phyloP scores from a whole-genome alignment of 2,329 filamentous ascomycete genomes.

The Coniochaeta sp. region DNA sequence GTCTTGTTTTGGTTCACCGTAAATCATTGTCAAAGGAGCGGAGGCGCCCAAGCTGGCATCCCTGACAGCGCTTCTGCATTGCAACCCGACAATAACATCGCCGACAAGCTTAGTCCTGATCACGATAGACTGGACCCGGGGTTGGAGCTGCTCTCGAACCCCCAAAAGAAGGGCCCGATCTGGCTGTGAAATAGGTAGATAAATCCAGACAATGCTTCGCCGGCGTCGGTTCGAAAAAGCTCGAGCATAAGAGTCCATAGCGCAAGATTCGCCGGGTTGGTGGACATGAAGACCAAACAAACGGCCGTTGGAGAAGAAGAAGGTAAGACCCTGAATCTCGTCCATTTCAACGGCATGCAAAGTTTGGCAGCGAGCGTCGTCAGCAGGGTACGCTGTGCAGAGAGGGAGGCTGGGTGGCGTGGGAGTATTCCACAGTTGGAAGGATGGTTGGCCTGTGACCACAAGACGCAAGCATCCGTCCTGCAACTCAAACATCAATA shows the following conservation, averaged over 20 bases:
- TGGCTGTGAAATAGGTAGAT: background rate
- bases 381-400: slow-evolving; percentile 2
- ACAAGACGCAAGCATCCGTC: background rate
- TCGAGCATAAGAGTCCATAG: background rate
- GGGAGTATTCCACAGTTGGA: slow-evolving; percentile 6
- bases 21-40: background rate
- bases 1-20: background rate
- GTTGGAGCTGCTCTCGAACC: background rate
- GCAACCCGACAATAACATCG: background rate
- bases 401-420: slow-evolving; percentile 4
- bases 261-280: background rate
- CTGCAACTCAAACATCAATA: background rate
- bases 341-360: background rate
- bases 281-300: slow-evolving; percentile 4
- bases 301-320: slow-evolving; percentile 2
- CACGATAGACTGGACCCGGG: background rate
- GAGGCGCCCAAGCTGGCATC: background rate
- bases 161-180: background rate
- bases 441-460: background rate
- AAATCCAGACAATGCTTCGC: background rate
- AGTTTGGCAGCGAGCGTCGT: background rate
- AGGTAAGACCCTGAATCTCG: slow-evolving; percentile 5
- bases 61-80: background rate
- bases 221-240: background rate
- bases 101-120: background rate